These are phyloP conservation scores for Mycena filopes DNA, from an alignment of 768 basidiomycete genomes.

Conservation along the genomic window DNA sequence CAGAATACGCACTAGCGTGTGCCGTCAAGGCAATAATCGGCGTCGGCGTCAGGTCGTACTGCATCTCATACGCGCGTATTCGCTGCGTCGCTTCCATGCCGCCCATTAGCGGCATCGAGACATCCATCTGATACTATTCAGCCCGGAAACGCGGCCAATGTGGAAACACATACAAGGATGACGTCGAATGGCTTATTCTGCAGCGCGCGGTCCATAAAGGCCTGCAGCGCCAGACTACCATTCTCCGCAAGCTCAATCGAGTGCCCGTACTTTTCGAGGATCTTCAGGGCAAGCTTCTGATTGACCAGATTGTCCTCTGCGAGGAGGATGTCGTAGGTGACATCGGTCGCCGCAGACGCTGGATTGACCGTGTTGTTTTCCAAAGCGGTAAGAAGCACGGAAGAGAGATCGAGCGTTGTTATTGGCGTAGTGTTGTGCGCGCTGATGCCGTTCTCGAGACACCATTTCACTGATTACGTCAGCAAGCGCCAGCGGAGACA, in stretches of 20 bases:
- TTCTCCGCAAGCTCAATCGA: conserved; percentile 98
- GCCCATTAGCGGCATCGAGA: conserved; percentile 98
- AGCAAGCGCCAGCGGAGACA: conserved; percentile 16
- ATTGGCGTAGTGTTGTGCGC: conserved; percentile 95
- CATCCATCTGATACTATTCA: conserved; percentile 80
- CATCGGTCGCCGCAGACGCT: conserved; percentile 85
- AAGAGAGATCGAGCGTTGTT: conserved; percentile 86
- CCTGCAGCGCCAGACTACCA: conserved; percentile 92
- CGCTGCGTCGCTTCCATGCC: conserved; percentile 97
- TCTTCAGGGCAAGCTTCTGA: conserved; percentile 96
- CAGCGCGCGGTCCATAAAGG: conserved; percentile 82
- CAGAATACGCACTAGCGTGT: conserved; percentile 86
- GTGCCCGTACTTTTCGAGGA: conserved; percentile 96
- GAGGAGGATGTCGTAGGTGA: conserved; percentile 90
- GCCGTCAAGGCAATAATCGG: conserved; percentile 98
- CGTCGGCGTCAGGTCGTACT: conserved; percentile 73
- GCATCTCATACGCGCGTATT: conserved; percentile 86
- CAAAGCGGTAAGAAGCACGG: conserved; percentile 92
- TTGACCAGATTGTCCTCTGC: conserved; percentile 98
- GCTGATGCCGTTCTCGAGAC: conserved; percentile 94
- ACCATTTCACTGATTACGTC: conserved; percentile 83
- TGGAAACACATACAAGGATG: conserved; percentile 74
- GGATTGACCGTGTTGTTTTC: conserved; percentile 95
- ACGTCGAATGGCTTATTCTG: conserved; percentile 87
- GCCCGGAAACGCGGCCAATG: not conserved